Evolutionary conservation across 2,329 filamentous ascomycete genomes (phyloP).

Genomic region (Plenodomus biglobosus): DNA sequence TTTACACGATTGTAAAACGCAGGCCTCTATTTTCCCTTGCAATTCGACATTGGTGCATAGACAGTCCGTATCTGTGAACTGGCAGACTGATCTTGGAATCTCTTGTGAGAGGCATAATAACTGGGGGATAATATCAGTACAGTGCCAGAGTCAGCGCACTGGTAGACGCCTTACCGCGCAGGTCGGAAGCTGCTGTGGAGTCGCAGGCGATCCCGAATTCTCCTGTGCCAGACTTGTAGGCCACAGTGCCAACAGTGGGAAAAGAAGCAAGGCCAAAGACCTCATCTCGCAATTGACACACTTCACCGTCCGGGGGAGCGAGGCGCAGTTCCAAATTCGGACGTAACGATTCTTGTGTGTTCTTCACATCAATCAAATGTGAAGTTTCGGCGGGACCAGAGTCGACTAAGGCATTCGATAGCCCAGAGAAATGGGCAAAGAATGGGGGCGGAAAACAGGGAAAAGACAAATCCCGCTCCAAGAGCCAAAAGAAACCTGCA

Average conservation of each 20-base stretch:
- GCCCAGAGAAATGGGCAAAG: background rate
- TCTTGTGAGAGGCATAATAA: slow-evolving; percentile 13
- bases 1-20: slow-evolving; percentile 1
- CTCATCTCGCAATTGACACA: background rate
- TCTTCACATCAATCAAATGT: background rate
- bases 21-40: slow-evolving; percentile 8
- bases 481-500: background rate
- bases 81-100: slow-evolving; percentile 11
- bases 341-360: background rate
- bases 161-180: slow-evolving; percentile 6
- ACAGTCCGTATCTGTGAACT: slow-evolving; percentile 13
- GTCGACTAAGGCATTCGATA: background rate
- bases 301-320: background rate
- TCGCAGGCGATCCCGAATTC: background rate
- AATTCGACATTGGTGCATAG: slow-evolving; percentile 12
- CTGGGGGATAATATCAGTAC: slow-evolving; percentile 4
- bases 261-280: background rate
- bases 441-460: too few relatives aligned
- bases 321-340: too few relatives aligned
- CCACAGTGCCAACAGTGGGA: slow-evolving; percentile 1
- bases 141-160: background rate
- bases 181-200: slow-evolving; percentile 1
- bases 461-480: background rate
- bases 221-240: slow-evolving; percentile 2
- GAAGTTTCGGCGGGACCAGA: background rate